Conservation (phyloP, 1,284 basidiomycete species). For the Puccinia coronata region DNA sequence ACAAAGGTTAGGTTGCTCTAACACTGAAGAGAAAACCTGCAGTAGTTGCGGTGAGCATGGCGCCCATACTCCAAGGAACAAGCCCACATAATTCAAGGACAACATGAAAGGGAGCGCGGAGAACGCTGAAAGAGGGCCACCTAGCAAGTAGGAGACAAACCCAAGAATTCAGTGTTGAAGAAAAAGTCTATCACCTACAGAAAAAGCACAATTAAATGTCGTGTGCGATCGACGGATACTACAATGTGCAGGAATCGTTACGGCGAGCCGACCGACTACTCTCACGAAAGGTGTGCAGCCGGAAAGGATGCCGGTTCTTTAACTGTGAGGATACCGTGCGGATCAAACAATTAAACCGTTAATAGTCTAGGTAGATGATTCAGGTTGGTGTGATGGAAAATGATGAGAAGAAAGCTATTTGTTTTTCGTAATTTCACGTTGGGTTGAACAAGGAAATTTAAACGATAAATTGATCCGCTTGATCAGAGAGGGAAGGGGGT, state of each 20-base stretch:
- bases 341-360: not conserved
- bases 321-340: slow-evolving; percentile 9
- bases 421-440: not conserved
- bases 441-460: not conserved
- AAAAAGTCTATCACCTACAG: not conserved
- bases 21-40: not conserved
- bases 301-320: not conserved
- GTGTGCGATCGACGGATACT: not conserved
- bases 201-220: not conserved
- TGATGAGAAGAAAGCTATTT: not conserved
- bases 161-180: not conserved
- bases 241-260: not conserved
- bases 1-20: not conserved
- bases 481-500: not conserved
- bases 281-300: not conserved
- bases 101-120: not conserved
- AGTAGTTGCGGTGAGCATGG: not conserved
- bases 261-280: not conserved
- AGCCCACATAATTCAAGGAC: not conserved
- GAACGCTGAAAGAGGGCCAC: not conserved
- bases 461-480: not conserved
- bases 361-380: slow-evolving; percentile 13
- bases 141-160: no score
- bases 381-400: not conserved
- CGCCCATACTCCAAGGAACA: not conserved